phyloP scores from a whole-genome alignment of 1,139 yeast genomes.

The Candida gigantensis region DNA sequence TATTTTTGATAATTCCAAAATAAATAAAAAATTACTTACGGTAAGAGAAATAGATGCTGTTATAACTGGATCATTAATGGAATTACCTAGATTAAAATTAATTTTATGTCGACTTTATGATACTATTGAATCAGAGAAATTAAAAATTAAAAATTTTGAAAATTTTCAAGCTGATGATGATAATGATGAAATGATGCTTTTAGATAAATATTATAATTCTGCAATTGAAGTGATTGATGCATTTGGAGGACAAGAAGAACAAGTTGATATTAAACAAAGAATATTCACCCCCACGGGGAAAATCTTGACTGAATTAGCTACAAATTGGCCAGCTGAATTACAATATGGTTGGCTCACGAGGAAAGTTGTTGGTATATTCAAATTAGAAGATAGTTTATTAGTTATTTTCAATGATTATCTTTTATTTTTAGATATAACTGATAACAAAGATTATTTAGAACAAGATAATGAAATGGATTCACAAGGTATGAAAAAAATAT shows the following conservation, averaged over 20 bases:
- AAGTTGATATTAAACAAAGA: slow-evolving; percentile 53
- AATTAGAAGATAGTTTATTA: slow-evolving; percentile 53
- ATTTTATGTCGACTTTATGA: slow-evolving; percentile 58
- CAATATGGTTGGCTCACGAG: slow-evolving; percentile 89
- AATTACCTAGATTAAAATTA: slow-evolving; percentile 68
- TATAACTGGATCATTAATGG: slow-evolving; percentile 65
- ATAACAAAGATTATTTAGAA: slow-evolving; percentile 36
- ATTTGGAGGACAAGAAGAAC: slow-evolving; percentile 57
- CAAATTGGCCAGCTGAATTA: slow-evolving; percentile 82
- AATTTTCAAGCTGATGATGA: slow-evolving; percentile 16
- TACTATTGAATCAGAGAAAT: slow-evolving; percentile 26
- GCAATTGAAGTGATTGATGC: slow-evolving; percentile 75
- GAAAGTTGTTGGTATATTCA: slow-evolving; percentile 82
- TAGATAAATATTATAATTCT: slow-evolving; percentile 48
- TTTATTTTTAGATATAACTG: slow-evolving; percentile 58
- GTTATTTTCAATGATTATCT: slow-evolving; percentile 80
- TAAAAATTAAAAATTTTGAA: slow-evolving; percentile 12
- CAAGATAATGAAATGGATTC: background rate
- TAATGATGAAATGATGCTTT: slow-evolving; percentile 18
- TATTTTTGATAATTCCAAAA: slow-evolving; percentile 34
- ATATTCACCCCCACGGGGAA: slow-evolving; percentile 92
- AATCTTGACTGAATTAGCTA: slow-evolving; percentile 77
- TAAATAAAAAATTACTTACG: slow-evolving; percentile 46
- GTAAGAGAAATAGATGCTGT: slow-evolving; percentile 65
- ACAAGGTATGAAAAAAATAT: slow-evolving; percentile 47